Evolutionary conservation across 2,329 filamentous ascomycete genomes (phyloP).

Genomic region (Cercospora citrullina): DNA sequence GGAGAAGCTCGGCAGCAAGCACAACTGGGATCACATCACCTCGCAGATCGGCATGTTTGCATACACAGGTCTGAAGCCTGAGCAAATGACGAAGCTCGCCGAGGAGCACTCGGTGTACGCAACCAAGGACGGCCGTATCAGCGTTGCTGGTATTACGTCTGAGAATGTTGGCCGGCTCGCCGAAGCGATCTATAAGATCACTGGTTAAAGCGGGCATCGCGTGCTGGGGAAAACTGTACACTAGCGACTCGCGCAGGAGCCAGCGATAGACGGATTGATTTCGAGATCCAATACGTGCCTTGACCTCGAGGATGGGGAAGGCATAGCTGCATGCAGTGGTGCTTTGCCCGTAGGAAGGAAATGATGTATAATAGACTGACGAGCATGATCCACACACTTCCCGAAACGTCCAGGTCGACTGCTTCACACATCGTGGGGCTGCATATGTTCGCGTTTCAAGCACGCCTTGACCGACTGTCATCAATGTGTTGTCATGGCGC

Average conservation of each 20-base stretch:
- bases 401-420: background rate
- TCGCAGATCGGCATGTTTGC: conserved; percentile 99
- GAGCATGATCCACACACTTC: conserved; percentile 4
- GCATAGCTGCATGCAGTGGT: background rate
- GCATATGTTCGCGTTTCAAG: background rate
- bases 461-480: conserved; percentile 1
- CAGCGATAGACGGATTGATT: background rate
- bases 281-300: background rate
- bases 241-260: background rate
- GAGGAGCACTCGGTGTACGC: conserved; percentile 98
- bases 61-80: conserved; percentile 86
- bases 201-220: conserved; percentile 34
- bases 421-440: background rate
- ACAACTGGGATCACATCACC: conserved; percentile 99
- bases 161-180: conserved; percentile 78
- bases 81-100: conserved; percentile 88
- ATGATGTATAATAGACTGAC: conserved; percentile 7
- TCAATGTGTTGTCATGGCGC: conserved; percentile 6
- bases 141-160: conserved; percentile 78
- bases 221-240: background rate
- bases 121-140: conserved; percentile 88
- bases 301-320: background rate
- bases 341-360: background rate
- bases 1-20: conserved; percentile 89
- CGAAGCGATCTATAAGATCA: conserved; percentile 82